Percentiles rank a stretch among this genome's conserved stretches.
Conservation (phyloP, 2,329 filamentous ascomycete genomes). For the Xylogone sp. region DNA sequence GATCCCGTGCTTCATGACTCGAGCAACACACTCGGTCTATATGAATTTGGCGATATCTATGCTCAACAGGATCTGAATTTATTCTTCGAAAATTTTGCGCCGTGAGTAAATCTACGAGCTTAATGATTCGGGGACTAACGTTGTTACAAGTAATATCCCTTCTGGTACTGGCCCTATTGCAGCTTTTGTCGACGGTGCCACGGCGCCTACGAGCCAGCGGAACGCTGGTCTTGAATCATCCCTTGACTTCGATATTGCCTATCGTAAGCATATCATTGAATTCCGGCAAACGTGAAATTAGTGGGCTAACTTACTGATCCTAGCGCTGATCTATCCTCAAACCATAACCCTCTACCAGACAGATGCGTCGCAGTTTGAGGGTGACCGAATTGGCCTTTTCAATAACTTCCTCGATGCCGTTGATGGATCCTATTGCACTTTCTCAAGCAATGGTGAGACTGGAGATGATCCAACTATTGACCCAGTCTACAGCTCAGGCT, state of each 20-base stretch:
- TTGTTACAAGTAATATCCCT: slow-evolving; percentile 30
- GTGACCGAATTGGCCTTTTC: too few species aligned
- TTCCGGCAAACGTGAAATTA: slow-evolving; percentile 41
- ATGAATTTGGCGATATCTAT: slow-evolving; percentile 51
- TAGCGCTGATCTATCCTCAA: too few species aligned
- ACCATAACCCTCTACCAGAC: not conserved
- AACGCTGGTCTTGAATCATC: slow-evolving; percentile 22
- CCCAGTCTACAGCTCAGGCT: slow-evolving; percentile 24
- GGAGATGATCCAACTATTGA: slow-evolving; percentile 1
- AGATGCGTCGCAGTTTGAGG: too few species aligned
- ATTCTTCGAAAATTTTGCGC: slow-evolving; percentile 43
- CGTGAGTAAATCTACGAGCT: too few species aligned
- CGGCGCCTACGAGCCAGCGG: not conserved
- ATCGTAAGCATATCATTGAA: slow-evolving; percentile 41
- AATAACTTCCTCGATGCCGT: not conserved
- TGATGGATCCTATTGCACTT: not conserved
- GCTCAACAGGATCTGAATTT: slow-evolving; percentile 43
- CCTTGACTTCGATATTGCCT: slow-evolving; percentile 41
- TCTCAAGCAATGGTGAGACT: slow-evolving; percentile 1
- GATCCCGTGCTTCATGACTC: too few species aligned
- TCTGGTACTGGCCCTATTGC: slow-evolving; percentile 34
- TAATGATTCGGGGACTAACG: slow-evolving; percentile 40
- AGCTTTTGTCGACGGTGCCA: slow-evolving; percentile 32
- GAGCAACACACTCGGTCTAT: slow-evolving; percentile 46
- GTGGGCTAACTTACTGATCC: not conserved